These are phyloP conservation scores for Fusarium subtropicale DNA, from an alignment of 2,329 filamentous ascomycete species.

Conservation along the genomic window DNA sequence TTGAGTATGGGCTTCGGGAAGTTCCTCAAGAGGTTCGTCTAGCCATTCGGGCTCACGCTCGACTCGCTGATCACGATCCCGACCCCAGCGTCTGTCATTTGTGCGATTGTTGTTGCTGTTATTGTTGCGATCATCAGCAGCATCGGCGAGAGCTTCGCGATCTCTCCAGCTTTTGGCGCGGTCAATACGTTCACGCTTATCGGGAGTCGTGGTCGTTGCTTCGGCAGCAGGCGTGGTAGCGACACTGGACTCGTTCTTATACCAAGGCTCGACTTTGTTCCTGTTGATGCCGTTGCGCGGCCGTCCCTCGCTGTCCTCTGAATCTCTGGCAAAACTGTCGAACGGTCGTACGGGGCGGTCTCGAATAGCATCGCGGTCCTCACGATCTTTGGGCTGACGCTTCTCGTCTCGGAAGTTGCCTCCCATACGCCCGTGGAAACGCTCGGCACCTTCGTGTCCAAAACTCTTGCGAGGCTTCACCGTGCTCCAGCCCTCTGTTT, in stretches of 20 bases:
- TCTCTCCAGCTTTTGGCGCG: constrained; percentile 72
- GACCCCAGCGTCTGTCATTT: constrained; percentile 65
- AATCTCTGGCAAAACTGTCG: constrained; percentile 63
- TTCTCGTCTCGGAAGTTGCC: constrained; percentile 59
- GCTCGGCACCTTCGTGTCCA: constrained; percentile 76
- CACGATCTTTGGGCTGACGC: constrained; percentile 63
- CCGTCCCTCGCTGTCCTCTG: constrained; percentile 64
- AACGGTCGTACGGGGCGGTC: constrained; percentile 61
- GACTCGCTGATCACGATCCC: constrained; percentile 67
- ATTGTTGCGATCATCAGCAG: constrained; percentile 66
- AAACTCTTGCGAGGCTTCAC: constrained; percentile 81
- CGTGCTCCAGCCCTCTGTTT: constrained; percentile 79
- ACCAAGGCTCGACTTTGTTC: constrained; percentile 80
- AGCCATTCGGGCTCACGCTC: constrained; percentile 94
- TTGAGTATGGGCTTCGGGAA: constrained; percentile 78
- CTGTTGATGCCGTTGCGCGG: constrained; percentile 74
- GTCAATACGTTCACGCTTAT: constrained; percentile 67
- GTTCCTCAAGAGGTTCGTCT: constrained; percentile 77
- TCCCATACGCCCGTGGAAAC: constrained; percentile 75
- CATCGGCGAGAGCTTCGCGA: constrained; percentile 57
- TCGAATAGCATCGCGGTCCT: constrained; percentile 65
- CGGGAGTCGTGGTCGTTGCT: constrained; percentile 47
- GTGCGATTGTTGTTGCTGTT: constrained; percentile 53
- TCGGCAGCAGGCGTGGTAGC: constrained; percentile 38
- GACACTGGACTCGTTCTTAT: constrained; percentile 65